These are phyloP conservation scores for Aspergillus luchuensis DNA, from an alignment of 2,329 filamentous ascomycete species.

Conservation along the genomic window DNA sequence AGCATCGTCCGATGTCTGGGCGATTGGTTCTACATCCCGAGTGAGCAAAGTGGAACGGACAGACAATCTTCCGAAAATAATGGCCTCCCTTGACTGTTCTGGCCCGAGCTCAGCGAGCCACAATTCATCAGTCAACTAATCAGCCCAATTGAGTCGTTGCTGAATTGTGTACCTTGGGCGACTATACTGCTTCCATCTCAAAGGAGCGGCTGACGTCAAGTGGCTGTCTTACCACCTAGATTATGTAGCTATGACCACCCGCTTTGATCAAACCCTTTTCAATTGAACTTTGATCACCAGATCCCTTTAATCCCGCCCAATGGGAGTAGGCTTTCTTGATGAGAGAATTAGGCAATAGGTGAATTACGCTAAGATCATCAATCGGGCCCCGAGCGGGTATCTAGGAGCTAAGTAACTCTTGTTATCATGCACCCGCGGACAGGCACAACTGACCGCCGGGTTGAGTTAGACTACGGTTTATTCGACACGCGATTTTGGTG, in stretches of 20 bases:
- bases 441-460: not conserved
- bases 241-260: constrained; percentile 1
- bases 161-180: not conserved
- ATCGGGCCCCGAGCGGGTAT: not conserved
- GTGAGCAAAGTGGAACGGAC: not conserved
- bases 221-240: constrained; percentile 4
- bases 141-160: not conserved
- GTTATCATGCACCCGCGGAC: not conserved
- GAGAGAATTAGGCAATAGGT: not conserved
- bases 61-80: not conserved
- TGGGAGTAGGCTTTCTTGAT: not conserved
- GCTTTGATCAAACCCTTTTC: constrained; percentile 15
- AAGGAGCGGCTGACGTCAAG: constrained; percentile 2
- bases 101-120: not conserved
- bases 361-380: not conserved
- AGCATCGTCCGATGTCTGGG: not conserved
- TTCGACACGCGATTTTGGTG: not conserved
- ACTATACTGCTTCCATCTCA: not conserved
- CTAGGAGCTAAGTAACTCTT: not conserved
- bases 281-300: not conserved
- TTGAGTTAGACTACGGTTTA: not conserved
- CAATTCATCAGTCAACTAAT: not conserved
- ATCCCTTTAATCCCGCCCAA: not conserved
- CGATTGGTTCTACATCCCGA: not conserved
- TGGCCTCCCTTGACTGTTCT: not conserved